Percentiles rank a stretch among this genome's conserved stretches.
phyloP scores from a whole-genome alignment of 2,329 filamentous ascomycete genomes.

The Ilyonectria sp. region DNA sequence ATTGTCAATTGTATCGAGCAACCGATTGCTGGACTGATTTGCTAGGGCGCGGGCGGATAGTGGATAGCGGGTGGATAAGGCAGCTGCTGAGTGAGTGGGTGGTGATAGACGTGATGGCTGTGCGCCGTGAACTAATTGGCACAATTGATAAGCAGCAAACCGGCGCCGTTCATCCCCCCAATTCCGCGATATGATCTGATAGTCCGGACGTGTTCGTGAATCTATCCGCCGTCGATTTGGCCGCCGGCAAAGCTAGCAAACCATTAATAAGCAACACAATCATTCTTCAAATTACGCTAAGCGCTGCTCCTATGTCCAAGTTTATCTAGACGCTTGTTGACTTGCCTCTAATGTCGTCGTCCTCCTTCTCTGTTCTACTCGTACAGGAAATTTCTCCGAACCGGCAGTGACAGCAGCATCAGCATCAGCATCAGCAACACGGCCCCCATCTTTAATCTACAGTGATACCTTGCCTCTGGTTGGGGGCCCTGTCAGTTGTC shows the following conservation, averaged over 20 bases:
- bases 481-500: background rate
- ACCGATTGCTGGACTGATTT: background rate
- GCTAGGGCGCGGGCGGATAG: constrained; percentile 1
- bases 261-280: background rate
- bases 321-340: background rate
- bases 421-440: too few relatives aligned
- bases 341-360: background rate
- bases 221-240: background rate
- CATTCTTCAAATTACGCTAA: background rate
- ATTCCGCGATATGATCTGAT: background rate
- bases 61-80: background rate
- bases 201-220: background rate
- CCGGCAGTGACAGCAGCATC: too few relatives aligned
- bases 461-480: background rate
- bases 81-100: background rate
- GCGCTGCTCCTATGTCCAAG: background rate
- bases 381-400: background rate
- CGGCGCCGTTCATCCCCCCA: background rate
- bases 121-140: background rate
- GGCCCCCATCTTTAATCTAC: background rate
- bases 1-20: constrained; percentile 5
- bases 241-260: background rate
- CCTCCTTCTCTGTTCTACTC: background rate
- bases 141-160: background rate
- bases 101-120: background rate